These are phyloP conservation scores for Colletotrichum chrysophilum DNA, from an alignment of 2,329 filamentous ascomycete species.

Conservation along the genomic window DNA sequence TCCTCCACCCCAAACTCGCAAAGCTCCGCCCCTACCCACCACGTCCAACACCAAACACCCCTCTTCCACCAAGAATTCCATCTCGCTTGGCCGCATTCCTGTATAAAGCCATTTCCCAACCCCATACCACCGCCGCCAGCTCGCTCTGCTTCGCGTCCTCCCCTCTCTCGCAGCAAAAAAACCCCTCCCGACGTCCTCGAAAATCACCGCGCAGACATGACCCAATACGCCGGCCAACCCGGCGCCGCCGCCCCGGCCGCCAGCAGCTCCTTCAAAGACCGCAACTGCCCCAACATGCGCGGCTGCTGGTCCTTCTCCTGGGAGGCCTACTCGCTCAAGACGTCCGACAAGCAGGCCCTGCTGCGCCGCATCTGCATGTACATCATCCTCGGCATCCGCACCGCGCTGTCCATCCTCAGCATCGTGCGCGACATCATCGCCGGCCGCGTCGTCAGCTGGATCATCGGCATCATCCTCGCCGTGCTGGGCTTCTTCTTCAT, in stretches of 20 bases:
- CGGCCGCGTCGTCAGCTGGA: background rate
- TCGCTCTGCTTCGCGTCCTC: background rate
- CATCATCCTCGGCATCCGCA: conserved; percentile 4
- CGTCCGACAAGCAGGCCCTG: conserved; percentile 2
- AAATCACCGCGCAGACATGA: background rate
- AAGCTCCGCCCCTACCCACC: background rate
- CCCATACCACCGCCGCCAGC: background rate
- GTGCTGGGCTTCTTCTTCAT: conserved; percentile 9
- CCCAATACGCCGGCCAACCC: background rate
- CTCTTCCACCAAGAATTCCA: background rate
- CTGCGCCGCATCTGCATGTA: conserved; percentile 15
- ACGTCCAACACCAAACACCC: background rate
- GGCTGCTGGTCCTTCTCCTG: conserved; percentile 14
- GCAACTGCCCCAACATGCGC: conserved; percentile 10
- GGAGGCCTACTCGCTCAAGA: conserved; percentile 12
- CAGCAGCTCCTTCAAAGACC: background rate
- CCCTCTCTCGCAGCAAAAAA: background rate
- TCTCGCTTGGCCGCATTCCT: background rate
- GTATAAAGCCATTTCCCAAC: background rate
- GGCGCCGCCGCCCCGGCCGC: background rate
- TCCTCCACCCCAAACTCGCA: background rate
- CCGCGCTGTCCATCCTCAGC: conserved; percentile 1
- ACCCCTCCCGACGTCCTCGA: background rate
- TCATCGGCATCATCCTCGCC: conserved; percentile 1
- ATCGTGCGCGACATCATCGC: background rate